Evolutionary conservation across 1,139 yeast species (phyloP).

Genomic region (Pneumocystis sp.): DNA sequence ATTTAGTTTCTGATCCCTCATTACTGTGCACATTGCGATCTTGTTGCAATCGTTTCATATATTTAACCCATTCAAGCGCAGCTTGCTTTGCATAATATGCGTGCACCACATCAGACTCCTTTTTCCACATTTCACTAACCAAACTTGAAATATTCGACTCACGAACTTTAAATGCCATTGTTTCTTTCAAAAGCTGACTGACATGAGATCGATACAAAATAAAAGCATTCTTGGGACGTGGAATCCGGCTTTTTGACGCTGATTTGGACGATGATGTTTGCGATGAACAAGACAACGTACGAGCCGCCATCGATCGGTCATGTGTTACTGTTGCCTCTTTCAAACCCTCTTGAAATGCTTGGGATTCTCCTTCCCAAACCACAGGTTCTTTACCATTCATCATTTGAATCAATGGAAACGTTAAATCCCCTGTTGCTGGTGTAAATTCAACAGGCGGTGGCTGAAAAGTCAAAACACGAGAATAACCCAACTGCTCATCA

Average conservation of each 20-base stretch:
- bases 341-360: background rate
- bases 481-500: background rate
- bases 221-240: background rate
- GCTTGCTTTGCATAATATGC: background rate
- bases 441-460: background rate
- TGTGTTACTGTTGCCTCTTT: background rate
- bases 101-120: background rate
- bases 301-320: background rate
- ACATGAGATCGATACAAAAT: background rate
- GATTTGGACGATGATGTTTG: background rate
- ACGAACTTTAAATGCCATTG: background rate
- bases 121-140: background rate
- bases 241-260: background rate
- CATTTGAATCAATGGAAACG: background rate
- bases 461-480: background rate
- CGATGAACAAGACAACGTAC: background rate
- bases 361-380: background rate
- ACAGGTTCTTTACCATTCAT: background rate
- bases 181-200: background rate
- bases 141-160: background rate
- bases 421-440: background rate
- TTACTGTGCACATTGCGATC: background rate
- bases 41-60: background rate
- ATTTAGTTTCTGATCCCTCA: background rate
- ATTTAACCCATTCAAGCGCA: background rate